phyloP scores from a whole-genome alignment of 805 yeast species.

The Cyberlindnera xylosilytica region DNA sequence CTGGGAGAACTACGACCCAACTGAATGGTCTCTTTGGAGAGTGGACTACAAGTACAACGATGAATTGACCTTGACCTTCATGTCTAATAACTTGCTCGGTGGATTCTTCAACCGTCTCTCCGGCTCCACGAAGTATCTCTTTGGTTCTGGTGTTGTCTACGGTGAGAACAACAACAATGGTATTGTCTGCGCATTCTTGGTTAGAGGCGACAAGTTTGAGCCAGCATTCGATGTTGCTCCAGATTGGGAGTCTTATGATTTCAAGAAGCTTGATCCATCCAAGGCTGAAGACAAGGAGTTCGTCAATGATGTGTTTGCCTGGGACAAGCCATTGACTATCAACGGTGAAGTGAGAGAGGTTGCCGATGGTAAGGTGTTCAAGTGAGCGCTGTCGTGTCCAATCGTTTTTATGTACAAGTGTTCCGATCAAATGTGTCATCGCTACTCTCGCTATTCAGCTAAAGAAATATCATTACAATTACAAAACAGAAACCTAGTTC shows the following conservation, averaged over 20 bases:
- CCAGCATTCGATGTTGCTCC: constrained; percentile 99
- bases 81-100: constrained; percentile 97
- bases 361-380: constrained; percentile 97
- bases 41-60: constrained; percentile 97
- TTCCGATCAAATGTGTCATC: too few relatives aligned
- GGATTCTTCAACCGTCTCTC: constrained; percentile 96
- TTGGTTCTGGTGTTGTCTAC: constrained; percentile 91
- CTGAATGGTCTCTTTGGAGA: constrained; percentile 93
- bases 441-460: too few relatives aligned
- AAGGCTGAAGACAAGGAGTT: constrained; percentile 75
- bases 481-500: constrained; percentile 5
- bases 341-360: constrained; percentile 82
- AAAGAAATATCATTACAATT: not conserved
- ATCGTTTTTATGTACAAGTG: too few relatives aligned
- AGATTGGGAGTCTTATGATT: constrained; percentile 94
- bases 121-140: constrained; percentile 90
- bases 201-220: constrained; percentile 87
- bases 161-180: constrained; percentile 99
- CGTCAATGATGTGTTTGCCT: constrained; percentile 90
- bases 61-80: constrained; percentile 93
- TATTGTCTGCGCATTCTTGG: constrained; percentile 89
- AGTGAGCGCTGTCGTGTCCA: too few relatives aligned
- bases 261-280: constrained; percentile 78
- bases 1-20: constrained; percentile 92
- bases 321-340: constrained; percentile 90